These are phyloP conservation scores for Ramularia endophylla DNA, from an alignment of 2,329 filamentous ascomycete species.

Conservation along the genomic window DNA sequence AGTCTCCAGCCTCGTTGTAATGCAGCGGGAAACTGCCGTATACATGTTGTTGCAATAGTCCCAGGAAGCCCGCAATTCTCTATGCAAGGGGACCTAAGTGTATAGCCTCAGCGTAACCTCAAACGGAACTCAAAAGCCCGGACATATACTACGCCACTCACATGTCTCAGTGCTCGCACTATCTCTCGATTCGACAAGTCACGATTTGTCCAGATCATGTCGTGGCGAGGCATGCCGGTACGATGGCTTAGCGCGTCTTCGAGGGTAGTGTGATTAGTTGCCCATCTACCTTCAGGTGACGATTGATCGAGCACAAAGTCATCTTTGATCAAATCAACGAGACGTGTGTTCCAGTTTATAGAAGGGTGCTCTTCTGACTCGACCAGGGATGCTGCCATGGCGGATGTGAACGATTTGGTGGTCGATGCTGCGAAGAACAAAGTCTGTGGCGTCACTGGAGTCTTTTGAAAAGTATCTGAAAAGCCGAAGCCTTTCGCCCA, in stretches of 20 bases:
- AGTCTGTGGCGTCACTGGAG: slow-evolving; percentile 20
- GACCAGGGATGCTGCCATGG: slow-evolving; percentile 22
- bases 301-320: slow-evolving; percentile 32
- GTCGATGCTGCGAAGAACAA: slow-evolving; percentile 27
- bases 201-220: slow-evolving; percentile 21
- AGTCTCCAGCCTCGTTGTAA: slow-evolving; percentile 39
- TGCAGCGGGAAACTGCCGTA: slow-evolving; percentile 40
- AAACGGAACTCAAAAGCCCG: no score
- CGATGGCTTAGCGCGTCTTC: slow-evolving; percentile 33
- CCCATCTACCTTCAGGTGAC: slow-evolving; percentile 14
- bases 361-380: slow-evolving; percentile 20
- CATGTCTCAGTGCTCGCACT: slow-evolving; percentile 38
- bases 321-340: slow-evolving; percentile 31
- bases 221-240: slow-evolving; percentile 32
- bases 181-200: slow-evolving; percentile 31
- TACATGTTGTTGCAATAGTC: slow-evolving; percentile 53
- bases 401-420: slow-evolving; percentile 29
- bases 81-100: slow-evolving; percentile 27
- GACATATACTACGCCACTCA: slow-evolving; percentile 20
- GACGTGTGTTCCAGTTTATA: slow-evolving; percentile 33
- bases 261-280: slow-evolving; percentile 26
- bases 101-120: background rate
- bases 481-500: slow-evolving; percentile 14
- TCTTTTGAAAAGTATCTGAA: slow-evolving; percentile 5
- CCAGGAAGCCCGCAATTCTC: slow-evolving; percentile 37